These are phyloP conservation scores for Nakazawaea ernobii DNA, from an alignment of 805 yeast species.

Conservation along the genomic window DNA sequence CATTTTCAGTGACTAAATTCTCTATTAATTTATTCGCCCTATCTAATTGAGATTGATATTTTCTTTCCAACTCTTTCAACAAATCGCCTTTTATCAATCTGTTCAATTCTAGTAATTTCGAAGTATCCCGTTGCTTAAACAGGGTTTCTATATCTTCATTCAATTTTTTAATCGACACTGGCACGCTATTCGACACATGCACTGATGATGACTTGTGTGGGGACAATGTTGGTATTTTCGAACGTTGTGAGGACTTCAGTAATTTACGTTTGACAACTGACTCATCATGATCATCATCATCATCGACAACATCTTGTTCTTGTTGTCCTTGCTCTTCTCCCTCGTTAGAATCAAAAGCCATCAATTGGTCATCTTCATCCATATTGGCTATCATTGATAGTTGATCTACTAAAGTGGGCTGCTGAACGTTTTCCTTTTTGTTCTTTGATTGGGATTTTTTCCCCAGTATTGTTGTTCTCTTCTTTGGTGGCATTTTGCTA, in stretches of 20 bases:
- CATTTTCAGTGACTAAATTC: conserved; percentile 2
- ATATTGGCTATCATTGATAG: background rate
- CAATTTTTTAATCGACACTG: background rate
- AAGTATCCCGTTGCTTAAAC: background rate
- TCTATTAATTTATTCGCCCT: background rate
- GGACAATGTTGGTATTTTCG: no score
- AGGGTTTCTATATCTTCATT: background rate
- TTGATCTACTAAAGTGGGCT: conserved; percentile 2
- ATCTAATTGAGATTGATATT: background rate
- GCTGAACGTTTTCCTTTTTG: background rate
- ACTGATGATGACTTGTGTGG: no score
- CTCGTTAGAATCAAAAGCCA: background rate
- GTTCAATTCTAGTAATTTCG: background rate
- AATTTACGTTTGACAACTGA: no score
- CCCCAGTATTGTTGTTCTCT: background rate
- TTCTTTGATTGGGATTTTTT: background rate
- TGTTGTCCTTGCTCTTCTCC: background rate
- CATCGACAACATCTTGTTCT: background rate
- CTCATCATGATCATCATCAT: background rate
- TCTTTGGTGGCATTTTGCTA: background rate
- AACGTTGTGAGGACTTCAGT: no score
- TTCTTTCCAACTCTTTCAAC: background rate
- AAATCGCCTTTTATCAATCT: background rate
- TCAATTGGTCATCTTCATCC: conserved; percentile 2
- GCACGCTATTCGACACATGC: background rate